These are phyloP conservation scores for Smallanthus sonchifolius DNA, from an alignment of 129 eudicot species.

Conservation along the genomic window DNA sequence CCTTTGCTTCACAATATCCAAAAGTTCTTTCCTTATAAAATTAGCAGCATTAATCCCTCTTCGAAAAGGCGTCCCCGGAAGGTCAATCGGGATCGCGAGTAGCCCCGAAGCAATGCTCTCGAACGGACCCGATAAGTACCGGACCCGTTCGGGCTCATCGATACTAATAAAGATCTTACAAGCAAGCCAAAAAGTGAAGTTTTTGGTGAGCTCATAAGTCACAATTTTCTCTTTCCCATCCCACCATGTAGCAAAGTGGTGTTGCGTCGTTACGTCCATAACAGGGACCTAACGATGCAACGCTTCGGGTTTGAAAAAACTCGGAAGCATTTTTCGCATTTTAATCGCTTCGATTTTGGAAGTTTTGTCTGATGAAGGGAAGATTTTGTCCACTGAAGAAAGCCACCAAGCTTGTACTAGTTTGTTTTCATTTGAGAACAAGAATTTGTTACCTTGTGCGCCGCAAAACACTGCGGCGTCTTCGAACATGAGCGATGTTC, in stretches of 20 bases:
- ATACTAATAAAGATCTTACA: slow-evolving; percentile 62
- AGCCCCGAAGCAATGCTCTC: slow-evolving; percentile 56
- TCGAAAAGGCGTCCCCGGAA: slow-evolving; percentile 76
- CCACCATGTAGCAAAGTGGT: slow-evolving; percentile 63
- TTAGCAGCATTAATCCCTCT: slow-evolving; percentile 67
- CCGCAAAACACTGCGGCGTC: slow-evolving; percentile 73
- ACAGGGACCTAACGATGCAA: slow-evolving; percentile 55
- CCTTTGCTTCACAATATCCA: slow-evolving; percentile 54
- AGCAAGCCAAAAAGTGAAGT: slow-evolving; percentile 78
- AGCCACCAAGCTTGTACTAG: slow-evolving; percentile 93
- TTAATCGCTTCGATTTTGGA: slow-evolving; percentile 71
- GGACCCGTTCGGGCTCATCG: slow-evolving; percentile 61
- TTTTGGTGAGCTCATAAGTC: slow-evolving; percentile 54
- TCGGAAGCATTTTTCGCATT: slow-evolving; percentile 71
- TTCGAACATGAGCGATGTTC: slow-evolving; percentile 56
- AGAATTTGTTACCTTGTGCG: slow-evolving; percentile 59
- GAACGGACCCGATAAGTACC: slow-evolving; percentile 50
- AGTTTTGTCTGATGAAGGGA: slow-evolving; percentile 57
- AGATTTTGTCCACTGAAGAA: slow-evolving; percentile 61
- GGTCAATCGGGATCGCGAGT: slow-evolving; percentile 64
- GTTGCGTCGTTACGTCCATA: slow-evolving; percentile 58
- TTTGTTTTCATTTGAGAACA: slow-evolving; percentile 79
- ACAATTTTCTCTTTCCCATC: slow-evolving; percentile 43
- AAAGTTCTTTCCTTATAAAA: slow-evolving; percentile 42
- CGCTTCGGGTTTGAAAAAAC: slow-evolving; percentile 72